Evolutionary conservation across 306 rosid genomes (phyloP), one percentile per base, ranked within the genome.

Genomic region (Acacia melanoxylon): DNA sequence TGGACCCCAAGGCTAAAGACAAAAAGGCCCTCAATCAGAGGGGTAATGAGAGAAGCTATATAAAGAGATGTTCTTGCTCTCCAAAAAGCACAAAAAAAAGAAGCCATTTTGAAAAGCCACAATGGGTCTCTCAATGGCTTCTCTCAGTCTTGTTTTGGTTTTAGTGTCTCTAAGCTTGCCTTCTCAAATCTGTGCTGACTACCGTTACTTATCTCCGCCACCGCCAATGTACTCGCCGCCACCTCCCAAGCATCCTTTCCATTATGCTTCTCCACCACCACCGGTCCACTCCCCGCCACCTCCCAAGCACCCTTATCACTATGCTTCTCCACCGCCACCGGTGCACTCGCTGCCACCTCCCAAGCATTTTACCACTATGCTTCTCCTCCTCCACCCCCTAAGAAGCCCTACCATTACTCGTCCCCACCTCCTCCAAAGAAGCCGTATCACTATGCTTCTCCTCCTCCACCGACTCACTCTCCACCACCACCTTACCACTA

Each of bases 61-160:
- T 83, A 87, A 84, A 80, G 88, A 49, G 72, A 0, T 31, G 1
- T 74, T 27, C 78, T 3, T 44, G 72, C 75, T 29, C 24, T 25
- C 56, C 31, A 56, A 62, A 40, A 15, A 25, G 75, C 82, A 81
- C 46, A 84, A 84, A 86, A 83, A 68, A 52, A 68, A 68, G 48
- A 67, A 66, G 84, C 83, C 76, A 17, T 14, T 67, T 67, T 33
- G 44, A 27, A 73, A 22, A 73, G 82, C 22, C 10, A 44, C 81
- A 73, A 91, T 89, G 95, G 86, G 90, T 68, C 79, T 86, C 56
- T 31, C 19, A 25, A 77, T 84, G 87, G 68, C 90, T 82, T 78
- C 89, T 69, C 56, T 91, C 14, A 75, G 81, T 77, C 80, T 89
- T 12, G 78, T 83, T 6, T 81, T 91, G 0, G 78, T 89, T 44